phyloP scores from a whole-genome alignment of 2,329 filamentous ascomycete genomes.

The Diaporthe vexans region DNA sequence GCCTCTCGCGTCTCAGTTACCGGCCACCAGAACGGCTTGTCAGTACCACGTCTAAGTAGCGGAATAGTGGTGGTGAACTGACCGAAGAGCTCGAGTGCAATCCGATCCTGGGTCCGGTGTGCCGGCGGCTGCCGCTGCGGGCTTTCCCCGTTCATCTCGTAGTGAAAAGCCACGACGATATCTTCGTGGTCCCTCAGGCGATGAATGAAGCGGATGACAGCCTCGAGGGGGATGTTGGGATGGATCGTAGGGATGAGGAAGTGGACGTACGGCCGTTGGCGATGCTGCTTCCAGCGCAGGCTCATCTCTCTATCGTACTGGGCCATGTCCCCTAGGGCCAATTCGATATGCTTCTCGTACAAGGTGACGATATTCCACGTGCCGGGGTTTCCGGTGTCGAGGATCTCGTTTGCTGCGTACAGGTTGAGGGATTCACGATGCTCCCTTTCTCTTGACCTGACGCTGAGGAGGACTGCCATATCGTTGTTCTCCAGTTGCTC shows the following conservation, averaged over 20 bases:
- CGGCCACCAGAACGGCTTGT: not conserved
- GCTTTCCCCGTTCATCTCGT: not conserved
- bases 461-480: not conserved
- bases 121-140: not conserved
- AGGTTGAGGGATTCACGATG: not conserved
- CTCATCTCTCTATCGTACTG: not conserved
- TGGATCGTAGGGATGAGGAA: not conserved
- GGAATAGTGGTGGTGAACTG: not conserved
- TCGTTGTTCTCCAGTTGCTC: constrained; percentile 2
- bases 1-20: not conserved
- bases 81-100: not conserved
- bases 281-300: not conserved
- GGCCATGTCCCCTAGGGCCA: not conserved
- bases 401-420: not conserved
- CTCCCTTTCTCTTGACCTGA: not conserved
- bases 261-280: not conserved
- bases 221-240: not conserved
- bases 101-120: not conserved
- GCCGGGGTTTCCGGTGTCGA: not conserved
- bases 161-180: not conserved
- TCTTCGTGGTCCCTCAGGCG: not conserved
- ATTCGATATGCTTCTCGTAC: not conserved
- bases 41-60: not conserved
- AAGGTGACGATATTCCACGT: not conserved
- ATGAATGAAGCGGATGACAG: not conserved